phyloP scores from a whole-genome alignment of 176 grass and related monocot genomes.

The Avena insularis region DNA sequence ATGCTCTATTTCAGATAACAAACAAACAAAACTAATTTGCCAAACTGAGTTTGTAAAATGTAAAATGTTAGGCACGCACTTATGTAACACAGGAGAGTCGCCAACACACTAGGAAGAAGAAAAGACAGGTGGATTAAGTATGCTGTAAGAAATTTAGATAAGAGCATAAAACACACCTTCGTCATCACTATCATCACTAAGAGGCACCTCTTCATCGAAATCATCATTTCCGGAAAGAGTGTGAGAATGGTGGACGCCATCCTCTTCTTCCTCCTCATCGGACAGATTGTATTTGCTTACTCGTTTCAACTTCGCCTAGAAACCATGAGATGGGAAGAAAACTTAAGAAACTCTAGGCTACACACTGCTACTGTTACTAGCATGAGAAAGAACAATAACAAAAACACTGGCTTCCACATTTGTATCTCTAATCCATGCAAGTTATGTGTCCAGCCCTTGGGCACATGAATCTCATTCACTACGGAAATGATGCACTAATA shows the following conservation, averaged over 20 bases:
- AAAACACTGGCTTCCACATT: not conserved
- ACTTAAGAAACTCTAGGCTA: conserved; percentile 16
- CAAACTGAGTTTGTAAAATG: not conserved
- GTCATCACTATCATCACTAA: conserved; percentile 67
- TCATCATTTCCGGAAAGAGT: conserved; percentile 66
- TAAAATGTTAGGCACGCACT: not conserved
- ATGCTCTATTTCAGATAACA: too few relatives aligned
- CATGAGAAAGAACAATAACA: not conserved
- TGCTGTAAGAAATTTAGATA: not conserved
- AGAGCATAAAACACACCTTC: conserved; percentile 38
- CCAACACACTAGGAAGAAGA: not conserved
- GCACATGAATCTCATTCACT: not conserved
- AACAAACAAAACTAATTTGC: not conserved
- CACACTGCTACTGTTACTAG: not conserved
- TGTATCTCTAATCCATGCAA: not conserved
- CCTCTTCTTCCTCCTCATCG: conserved; percentile 70
- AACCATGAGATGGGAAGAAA: conserved; percentile 12
- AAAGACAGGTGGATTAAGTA: not conserved
- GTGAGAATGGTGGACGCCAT: conserved; percentile 28
- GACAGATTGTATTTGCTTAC: conserved; percentile 90
- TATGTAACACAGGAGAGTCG: not conserved
- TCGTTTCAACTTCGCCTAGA: conserved; percentile 80
- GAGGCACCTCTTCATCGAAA: conserved; percentile 88
- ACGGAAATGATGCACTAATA: not conserved
- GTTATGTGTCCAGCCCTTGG: not conserved